Base-by-base conservation (phyloP, 2,329 filamentous ascomycete genomes). In the Aquanectria penicillioides region DNA sequence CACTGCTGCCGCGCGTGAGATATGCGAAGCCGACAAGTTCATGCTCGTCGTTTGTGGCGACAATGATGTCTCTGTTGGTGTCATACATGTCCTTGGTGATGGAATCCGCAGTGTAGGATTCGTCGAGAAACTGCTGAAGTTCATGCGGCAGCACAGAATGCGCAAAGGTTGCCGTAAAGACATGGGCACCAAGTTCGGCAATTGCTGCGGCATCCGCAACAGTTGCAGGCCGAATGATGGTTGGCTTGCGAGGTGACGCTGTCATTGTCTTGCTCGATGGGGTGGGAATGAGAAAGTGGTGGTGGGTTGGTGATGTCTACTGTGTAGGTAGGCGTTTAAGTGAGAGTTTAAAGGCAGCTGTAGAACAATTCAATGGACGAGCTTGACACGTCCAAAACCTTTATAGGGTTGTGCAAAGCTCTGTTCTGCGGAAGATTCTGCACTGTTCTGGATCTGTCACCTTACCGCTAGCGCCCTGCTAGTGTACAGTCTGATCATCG, bases 161-260 rank as follows among this genome's bases (percentile, higher is more conserved):
- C 2, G 77, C 79, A 59, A 81, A 81, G 6, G 76, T 75, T 15
- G 60, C 49, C 12, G 68, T 56, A 57, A 81, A 82, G 46, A 77
- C 73, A 29, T 69, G 58, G 0, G 69, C 59, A 17, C 75, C 78
- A 1, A 81, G 69, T 5, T 67, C 46, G 20, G 71, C 64, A 31
- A 81, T 75, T 29, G 22, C 40, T 3, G 15, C 2, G 0, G 48
- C 59, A 36, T 68, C 66, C 2, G 25, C 5, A n/a, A 36, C 20
- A 9, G 4, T 54, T 28, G 54, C 65, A 36, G 8, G 40, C n/a
- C n/a, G n/a, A n/a, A n/a, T n/a, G n/a, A n/a, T n/a, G n/a, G n/a
- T n/a, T n/a, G n/a, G n/a, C n/a, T n/a, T 50, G 6, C 17, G 12
- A 4, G 47, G 23, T 28, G 36, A 8, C 11, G 23, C 17, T 2